A percentile compares a stretch with the other conserved stretches of the same genome.
These are phyloP conservation scores for Saccharomycopsis schoenii DNA, from an alignment of 805 yeast genomes.

Conservation along the genomic window DNA sequence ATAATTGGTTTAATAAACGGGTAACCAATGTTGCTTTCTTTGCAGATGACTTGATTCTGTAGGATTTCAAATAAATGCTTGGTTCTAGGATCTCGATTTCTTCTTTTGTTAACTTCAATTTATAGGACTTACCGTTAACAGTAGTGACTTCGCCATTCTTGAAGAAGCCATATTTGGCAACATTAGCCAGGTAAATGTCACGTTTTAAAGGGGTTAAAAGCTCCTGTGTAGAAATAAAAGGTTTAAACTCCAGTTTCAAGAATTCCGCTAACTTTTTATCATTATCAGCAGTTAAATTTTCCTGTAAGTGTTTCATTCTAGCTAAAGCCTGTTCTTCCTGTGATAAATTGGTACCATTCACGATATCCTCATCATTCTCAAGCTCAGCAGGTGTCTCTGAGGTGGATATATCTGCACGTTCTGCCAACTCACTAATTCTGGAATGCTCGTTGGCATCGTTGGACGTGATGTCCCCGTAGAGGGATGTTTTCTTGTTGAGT, in stretches of 20 bases:
- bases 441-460: constrained; percentile 61
- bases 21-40: constrained; percentile 78
- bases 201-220: constrained; percentile 63
- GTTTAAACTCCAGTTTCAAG: constrained; percentile 34
- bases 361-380: background rate
- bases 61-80: constrained; percentile 69
- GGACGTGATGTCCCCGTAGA: constrained; percentile 80
- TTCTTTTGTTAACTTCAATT: constrained; percentile 44
- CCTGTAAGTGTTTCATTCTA: constrained; percentile 21
- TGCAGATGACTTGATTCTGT: constrained; percentile 76
- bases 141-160: constrained; percentile 47
- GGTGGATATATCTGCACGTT: constrained; percentile 3
- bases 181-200: constrained; percentile 51
- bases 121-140: constrained; percentile 38
- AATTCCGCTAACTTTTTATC: constrained; percentile 35
- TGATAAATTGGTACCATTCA: constrained; percentile 4
- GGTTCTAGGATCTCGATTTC: constrained; percentile 83
- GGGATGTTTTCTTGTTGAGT: constrained; percentile 44
- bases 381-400: background rate
- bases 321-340: constrained; percentile 22
- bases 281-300: constrained; percentile 25
- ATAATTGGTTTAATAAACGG: constrained; percentile 63
- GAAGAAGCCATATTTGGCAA: constrained; percentile 55
- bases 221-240: constrained; percentile 45
- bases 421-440: constrained; percentile 20